Evolutionary conservation across 1,139 yeast genomes (phyloP).

Genomic region (Magnusiomyces ingens): DNA sequence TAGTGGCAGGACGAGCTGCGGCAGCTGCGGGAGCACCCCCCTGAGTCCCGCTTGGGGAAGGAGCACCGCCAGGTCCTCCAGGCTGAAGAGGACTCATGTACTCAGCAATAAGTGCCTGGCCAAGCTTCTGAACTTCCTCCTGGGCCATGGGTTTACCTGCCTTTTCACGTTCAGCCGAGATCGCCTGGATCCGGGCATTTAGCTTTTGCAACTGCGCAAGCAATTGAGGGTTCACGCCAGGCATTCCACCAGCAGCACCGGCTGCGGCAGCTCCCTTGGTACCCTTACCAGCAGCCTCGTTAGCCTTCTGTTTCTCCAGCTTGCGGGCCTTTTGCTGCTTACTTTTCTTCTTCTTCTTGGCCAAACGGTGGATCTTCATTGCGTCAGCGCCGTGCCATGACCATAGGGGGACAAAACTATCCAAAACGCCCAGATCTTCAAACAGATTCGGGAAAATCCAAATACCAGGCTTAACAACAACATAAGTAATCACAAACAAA

Average conservation of each 20-base stretch:
- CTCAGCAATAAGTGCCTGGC: constrained; percentile 12
- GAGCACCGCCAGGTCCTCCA: not conserved
- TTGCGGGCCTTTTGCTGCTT: constrained; percentile 7
- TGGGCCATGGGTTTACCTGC: constrained; percentile 16
- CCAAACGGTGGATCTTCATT: constrained; percentile 28
- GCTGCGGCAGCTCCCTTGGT: constrained; percentile 2
- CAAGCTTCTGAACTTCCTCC: constrained; percentile 9
- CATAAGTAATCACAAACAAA: constrained; percentile 56
- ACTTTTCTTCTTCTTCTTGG: constrained; percentile 24
- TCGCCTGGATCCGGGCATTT: constrained; percentile 11
- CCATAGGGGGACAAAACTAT: constrained; percentile 82
- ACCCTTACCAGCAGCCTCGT: constrained; percentile 7
- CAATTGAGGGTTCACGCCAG: constrained; percentile 8
- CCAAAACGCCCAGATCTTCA: constrained; percentile 91
- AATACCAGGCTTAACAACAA: constrained; percentile 60
- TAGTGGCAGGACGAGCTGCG: not conserved
- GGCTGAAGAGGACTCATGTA: not conserved
- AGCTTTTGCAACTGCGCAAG: constrained; percentile 13
- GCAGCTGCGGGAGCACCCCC: not conserved
- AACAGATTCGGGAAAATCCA: constrained; percentile 96
- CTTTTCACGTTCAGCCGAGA: constrained; percentile 9
- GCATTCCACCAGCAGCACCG: constrained; percentile 8
- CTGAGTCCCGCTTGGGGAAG: not conserved
- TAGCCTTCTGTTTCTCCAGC: not conserved
- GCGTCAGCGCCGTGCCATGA: constrained; percentile 60